Evolutionary conservation across 163 green algal genomes (phyloP).

Genomic region (Coccomyxa subellipsoidea): DNA sequence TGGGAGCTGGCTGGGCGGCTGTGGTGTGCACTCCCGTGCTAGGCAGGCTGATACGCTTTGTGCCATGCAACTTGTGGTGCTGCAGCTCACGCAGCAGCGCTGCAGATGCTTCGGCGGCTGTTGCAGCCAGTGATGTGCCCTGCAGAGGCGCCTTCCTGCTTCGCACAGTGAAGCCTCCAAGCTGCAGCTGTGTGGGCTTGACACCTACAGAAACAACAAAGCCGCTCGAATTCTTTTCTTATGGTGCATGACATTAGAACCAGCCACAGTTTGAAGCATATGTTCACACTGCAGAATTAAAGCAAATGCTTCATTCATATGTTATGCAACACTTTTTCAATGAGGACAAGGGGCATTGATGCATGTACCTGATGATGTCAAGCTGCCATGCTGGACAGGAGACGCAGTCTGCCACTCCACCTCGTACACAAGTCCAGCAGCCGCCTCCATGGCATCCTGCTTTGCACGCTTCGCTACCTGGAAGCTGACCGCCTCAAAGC

Average conservation of each 20-base stretch:
- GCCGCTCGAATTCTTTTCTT: too few species aligned
- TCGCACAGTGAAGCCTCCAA: background rate
- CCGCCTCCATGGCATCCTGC: background rate
- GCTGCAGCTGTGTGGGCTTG: background rate
- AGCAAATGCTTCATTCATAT: too few species aligned
- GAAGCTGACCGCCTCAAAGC: background rate
- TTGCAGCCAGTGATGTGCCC: background rate
- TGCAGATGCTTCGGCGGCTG: background rate
- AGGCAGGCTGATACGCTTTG: background rate
- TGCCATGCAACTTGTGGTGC: background rate
- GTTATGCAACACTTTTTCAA: too few species aligned
- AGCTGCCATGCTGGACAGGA: too few species aligned
- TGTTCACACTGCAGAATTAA: too few species aligned
- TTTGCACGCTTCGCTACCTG: background rate
- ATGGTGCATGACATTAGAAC: too few species aligned
- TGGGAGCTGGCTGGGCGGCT: background rate
- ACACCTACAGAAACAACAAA: background rate
- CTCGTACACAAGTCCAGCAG: constrained; percentile 6
- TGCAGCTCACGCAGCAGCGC: background rate
- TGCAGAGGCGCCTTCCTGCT: background rate
- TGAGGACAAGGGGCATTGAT: too few species aligned
- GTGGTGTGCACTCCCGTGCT: background rate
- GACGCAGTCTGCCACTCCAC: constrained; percentile 15
- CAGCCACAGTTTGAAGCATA: too few species aligned
- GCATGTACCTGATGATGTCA: too few species aligned